phyloP scores from a whole-genome alignment of 2,329 filamentous ascomycete species.

The Trichoderma sp. region DNA sequence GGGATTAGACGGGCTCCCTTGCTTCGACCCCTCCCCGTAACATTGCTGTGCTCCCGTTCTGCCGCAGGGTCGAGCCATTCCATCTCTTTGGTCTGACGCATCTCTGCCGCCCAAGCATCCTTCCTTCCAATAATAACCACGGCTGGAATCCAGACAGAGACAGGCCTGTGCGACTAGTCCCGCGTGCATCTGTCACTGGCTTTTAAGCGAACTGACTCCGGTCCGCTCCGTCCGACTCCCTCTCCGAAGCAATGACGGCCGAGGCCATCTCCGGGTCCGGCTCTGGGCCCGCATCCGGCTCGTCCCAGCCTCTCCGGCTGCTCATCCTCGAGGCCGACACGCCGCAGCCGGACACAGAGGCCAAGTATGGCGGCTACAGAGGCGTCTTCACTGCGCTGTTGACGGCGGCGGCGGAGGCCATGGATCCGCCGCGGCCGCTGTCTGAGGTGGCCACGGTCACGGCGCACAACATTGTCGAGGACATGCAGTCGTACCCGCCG shows the following conservation, averaged over 20 bases:
- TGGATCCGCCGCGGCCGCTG: conserved; percentile 47
- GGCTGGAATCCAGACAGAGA: background rate
- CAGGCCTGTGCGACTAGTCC: background rate
- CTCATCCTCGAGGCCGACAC: conserved; percentile 88
- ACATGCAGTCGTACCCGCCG: conserved; percentile 67
- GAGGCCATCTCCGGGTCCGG: conserved; percentile 25
- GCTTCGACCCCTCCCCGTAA: background rate
- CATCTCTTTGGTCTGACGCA: conserved; percentile 17
- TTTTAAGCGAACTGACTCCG: conserved; percentile 1
- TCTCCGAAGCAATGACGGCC: conserved; percentile 18
- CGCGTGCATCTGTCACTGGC: background rate
- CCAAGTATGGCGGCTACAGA: conserved; percentile 71
- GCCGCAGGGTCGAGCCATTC: background rate
- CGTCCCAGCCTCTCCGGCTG: conserved; percentile 64
- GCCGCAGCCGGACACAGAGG: conserved; percentile 64
- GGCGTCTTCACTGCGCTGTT: conserved; percentile 68
- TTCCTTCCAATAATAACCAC: conserved; percentile 12
- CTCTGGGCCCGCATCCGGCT: conserved; percentile 20
- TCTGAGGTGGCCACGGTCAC: conserved; percentile 58
- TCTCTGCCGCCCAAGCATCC: conserved; percentile 6
- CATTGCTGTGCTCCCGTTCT: conserved; percentile 3
- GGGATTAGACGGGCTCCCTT: background rate
- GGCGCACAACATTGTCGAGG: conserved; percentile 70
- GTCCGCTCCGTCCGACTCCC: background rate
- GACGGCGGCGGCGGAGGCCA: conserved; percentile 52